Percentiles rank a stretch among this genome's conserved stretches.
phyloP scores from a whole-genome alignment of 768 basidiomycete genomes.

The Pleurotus tuber-regium region DNA sequence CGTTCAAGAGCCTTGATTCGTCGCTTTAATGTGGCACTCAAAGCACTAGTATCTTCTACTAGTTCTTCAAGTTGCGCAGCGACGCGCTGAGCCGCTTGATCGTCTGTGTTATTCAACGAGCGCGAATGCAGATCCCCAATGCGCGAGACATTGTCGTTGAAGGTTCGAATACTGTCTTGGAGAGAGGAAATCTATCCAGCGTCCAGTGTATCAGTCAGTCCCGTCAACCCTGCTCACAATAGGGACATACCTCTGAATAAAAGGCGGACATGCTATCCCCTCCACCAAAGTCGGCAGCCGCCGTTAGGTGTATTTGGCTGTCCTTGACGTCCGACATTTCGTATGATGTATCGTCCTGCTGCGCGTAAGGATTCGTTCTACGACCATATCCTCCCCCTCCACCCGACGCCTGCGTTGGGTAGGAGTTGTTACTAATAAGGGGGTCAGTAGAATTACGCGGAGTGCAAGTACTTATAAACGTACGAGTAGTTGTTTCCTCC shows the following conservation, averaged over 20 bases:
- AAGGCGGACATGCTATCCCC: slow-evolving; percentile 66
- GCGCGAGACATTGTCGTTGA: slow-evolving; percentile 65
- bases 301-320: slow-evolving; percentile 49
- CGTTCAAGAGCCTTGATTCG: slow-evolving; percentile 71
- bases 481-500: slow-evolving; percentile 48
- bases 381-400: slow-evolving; percentile 39
- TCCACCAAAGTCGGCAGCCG: slow-evolving; percentile 27
- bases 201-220: no score
- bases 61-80: slow-evolving; percentile 65
- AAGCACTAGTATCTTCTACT: slow-evolving; percentile 65
- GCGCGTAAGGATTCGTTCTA: slow-evolving; percentile 62
- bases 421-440: slow-evolving; percentile 47
- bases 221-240: background rate
- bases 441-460: slow-evolving; percentile 12
- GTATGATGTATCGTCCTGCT: slow-evolving; percentile 62
- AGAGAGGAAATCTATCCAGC: slow-evolving; percentile 63
- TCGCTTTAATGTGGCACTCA: slow-evolving; percentile 67
- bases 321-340: slow-evolving; percentile 72
- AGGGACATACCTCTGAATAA: slow-evolving; percentile 62
- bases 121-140: slow-evolving; percentile 75
- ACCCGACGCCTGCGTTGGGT: slow-evolving; percentile 65
- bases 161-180: slow-evolving; percentile 65
- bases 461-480: slow-evolving; percentile 21
- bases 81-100: slow-evolving; percentile 58
- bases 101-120: slow-evolving; percentile 75